phyloP scores from a whole-genome alignment of 805 yeast genomes.

The Yarrowia osloensis region DNA sequence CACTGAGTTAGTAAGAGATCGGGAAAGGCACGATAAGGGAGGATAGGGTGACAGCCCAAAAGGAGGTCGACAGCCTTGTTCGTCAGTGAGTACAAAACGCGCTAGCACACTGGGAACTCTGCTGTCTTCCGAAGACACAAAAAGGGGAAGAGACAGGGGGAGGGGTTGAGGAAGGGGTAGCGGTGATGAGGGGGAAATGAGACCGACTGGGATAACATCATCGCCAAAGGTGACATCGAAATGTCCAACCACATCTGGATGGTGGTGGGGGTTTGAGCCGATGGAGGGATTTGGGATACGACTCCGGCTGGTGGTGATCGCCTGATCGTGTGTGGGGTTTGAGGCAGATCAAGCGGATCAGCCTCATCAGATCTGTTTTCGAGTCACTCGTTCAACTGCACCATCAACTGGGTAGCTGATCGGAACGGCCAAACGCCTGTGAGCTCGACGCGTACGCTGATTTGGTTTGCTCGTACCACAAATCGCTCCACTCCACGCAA shows the following conservation, averaged over 20 bases:
- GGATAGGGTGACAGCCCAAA: background rate
- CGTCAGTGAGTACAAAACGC: too few relatives aligned
- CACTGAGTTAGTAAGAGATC: conserved; percentile 53
- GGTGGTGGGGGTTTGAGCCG: too few relatives aligned
- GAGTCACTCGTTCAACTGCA: background rate
- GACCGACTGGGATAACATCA: too few relatives aligned
- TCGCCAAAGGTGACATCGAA: background rate
- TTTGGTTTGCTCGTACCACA: background rate
- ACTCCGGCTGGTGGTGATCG: too few relatives aligned
- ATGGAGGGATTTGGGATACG: too few relatives aligned
- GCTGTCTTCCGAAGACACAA: too few relatives aligned
- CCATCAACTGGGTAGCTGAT: background rate
- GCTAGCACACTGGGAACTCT: too few relatives aligned
- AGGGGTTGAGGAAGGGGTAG: too few relatives aligned
- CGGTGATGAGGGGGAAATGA: too few relatives aligned
- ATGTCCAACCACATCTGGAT: too few relatives aligned
- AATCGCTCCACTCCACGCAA: background rate
- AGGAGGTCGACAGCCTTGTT: background rate
- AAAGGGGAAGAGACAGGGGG: too few relatives aligned
- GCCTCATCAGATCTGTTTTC: background rate
- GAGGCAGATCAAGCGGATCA: background rate
- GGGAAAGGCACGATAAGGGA: too few relatives aligned
- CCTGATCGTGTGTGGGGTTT: background rate
- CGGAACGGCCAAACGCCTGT: background rate
- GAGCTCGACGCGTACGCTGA: background rate